A percentile compares a stretch with the other conserved stretches of the same genome.
phyloP scores from a whole-genome alignment of 345 rosid species.

The Mallotus nudiflorus region DNA sequence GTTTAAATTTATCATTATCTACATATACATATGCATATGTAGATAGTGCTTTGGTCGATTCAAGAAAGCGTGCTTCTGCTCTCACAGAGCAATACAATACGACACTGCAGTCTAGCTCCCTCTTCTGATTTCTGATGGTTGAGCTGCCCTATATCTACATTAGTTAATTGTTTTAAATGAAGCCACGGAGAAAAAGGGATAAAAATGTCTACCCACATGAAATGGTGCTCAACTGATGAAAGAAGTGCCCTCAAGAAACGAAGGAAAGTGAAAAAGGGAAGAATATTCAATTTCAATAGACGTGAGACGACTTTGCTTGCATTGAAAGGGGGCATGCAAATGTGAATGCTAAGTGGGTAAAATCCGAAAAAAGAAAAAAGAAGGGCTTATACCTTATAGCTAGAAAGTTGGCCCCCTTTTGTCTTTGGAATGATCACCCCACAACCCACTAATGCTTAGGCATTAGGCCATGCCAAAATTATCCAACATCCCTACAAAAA shows the following conservation, averaged over 20 bases:
- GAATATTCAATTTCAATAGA: slow-evolving; percentile 19
- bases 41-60: slow-evolving; percentile 18
- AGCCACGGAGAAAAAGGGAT: not conserved
- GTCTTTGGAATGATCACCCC: slow-evolving; percentile 34
- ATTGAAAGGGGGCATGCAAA: slow-evolving; percentile 22
- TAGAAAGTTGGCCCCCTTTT: slow-evolving; percentile 48
- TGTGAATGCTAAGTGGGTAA: slow-evolving; percentile 35
- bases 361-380: slow-evolving; percentile 18
- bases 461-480: too few species aligned
- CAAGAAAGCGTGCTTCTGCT: slow-evolving; percentile 38
- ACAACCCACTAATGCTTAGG: not conserved
- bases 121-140: too few species aligned
- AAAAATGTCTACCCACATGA: not conserved
- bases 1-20: not conserved
- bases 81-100: slow-evolving; percentile 16
- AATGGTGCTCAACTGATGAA: not conserved
- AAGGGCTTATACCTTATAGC: slow-evolving; percentile 9
- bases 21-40: slow-evolving; percentile 22
- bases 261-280: not conserved
- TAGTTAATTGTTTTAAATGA: not conserved
- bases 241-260: not conserved
- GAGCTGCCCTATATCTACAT: not conserved
- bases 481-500: too few species aligned
- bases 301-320: slow-evolving; percentile 26
- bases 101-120: too few species aligned